Base-by-base conservation (phyloP, 495 filamentous ascomycete species). In the Chaetomidium leptoderma region DNA sequence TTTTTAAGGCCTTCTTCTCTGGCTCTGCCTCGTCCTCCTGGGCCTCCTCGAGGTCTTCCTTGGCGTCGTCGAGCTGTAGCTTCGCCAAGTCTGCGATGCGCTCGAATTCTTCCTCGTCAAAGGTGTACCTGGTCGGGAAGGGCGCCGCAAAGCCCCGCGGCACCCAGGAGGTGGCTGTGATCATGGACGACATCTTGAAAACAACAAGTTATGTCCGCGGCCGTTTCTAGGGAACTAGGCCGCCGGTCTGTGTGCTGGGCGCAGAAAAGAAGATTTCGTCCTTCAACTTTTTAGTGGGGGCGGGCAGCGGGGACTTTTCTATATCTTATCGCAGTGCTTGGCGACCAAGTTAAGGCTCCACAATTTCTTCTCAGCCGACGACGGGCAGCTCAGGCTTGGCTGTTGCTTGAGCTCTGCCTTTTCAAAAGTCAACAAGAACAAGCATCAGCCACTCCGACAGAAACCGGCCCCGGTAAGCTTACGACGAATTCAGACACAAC, bases 161-260 rank as follows among this genome's bases (percentile, higher is more conserved):
- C 64, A 97, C 92, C 93, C 93, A 99, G 5, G 87, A 72, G 1
- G 91, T 89, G 35, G 90, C 88, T 21, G 95, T 97, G 55, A 99
- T 95, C 92, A 97, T 97, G 32, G 78, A 81, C 61, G 76, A 72
- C 54, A 63, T 72, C 30, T 39, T 55, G 36, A 44, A 37, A 37
- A 33, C 16, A 36, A 29, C n/a, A 42, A 4, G 4, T 13, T 19
- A n/a, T 45, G 27, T 13, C 16, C 35, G 32, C 43, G 29, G 16
- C 29, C 21, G 49, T 39, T 43, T 52, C 17, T 10, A 30, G 9
- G 35, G 29, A 13, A 17, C 17, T n/a, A 29, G 21, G 39, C 11
- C 2, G 23, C 30, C 14, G 11, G 16, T 19, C 46, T 30, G 24
- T 30, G 53, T 14, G 16, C 55, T 36, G 42, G n/a, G 48, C 39